These are phyloP conservation scores for Penicillium crustosum DNA, from an alignment of 2,329 filamentous ascomycete genomes.

Conservation along the genomic window DNA sequence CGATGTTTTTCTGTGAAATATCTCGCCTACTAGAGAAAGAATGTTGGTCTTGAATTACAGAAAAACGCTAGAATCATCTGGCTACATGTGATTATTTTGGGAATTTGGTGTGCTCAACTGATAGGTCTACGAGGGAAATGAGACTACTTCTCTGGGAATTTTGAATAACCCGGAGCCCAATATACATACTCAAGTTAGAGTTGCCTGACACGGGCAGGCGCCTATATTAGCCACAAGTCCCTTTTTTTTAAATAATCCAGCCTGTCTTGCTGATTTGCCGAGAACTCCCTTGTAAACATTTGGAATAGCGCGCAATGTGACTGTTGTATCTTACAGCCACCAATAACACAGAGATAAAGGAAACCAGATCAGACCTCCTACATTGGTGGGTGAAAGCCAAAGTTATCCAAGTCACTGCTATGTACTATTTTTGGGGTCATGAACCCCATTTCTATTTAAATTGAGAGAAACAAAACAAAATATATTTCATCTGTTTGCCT, in stretches of 20 bases:
- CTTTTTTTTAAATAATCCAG: not conserved
- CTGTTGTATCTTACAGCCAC: not conserved
- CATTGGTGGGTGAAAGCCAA: not conserved
- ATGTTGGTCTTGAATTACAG: not conserved
- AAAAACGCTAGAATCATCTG: not conserved
- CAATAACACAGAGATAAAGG: not conserved
- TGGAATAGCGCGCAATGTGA: not conserved
- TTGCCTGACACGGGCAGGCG: no score
- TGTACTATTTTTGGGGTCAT: no score
- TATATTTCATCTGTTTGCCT: not conserved
- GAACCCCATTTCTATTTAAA: not conserved
- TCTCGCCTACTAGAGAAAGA: not conserved
- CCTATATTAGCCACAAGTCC: not conserved
- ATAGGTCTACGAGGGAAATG: not conserved
- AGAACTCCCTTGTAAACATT: not conserved
- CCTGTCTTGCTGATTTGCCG: not conserved
- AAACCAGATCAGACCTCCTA: not conserved
- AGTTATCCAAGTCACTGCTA: not conserved
- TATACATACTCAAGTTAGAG: not conserved
- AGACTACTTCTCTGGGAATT: not conserved
- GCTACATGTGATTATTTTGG: not conserved
- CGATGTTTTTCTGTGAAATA: not conserved
- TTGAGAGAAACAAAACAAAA: not conserved
- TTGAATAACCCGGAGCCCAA: not conserved
- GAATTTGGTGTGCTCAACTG: not conserved